Evolutionary conservation across 495 filamentous ascomycete genomes (phyloP), one percentile per base, ranked within the genome.

Genomic region (Penicillium ucsense): DNA sequence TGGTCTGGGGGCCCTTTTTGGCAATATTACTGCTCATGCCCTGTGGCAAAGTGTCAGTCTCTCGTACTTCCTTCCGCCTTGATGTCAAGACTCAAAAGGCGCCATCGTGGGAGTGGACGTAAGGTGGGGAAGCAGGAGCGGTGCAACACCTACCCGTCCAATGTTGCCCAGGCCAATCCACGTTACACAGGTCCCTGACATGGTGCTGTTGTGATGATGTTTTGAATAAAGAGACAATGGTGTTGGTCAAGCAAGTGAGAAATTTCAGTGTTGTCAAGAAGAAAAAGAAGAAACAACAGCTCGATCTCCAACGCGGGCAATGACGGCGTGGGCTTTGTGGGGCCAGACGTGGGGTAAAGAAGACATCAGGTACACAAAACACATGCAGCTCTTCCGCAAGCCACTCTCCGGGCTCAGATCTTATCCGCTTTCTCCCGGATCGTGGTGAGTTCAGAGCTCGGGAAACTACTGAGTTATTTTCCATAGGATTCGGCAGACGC

Each of bases 101-200:
- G 20, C 20, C 20, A 20, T 20, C 20, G 2, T 20, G 20, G 20
- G 20, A 20, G 20, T 20, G 20, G 20, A 20, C 20, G 20, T 20
- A 20, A 20, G 20, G 20, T 20, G 20, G 20, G 20, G 20, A 20
- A 20, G 20, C 20, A 20, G 20, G 20, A 20, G 20, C 20, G 20
- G 20, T 20, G 20, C 20, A 20, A 20, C 35, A 71, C 80, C 71
- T 72, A 89, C 88, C 49, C 85, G 74, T 50, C 89, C 89, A 78
- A 95, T 94, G 64, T 95, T 95, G 6, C 89, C 89, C 45, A 95
- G 72, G 43, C 89, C 89, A 46, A 94, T 85, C 82, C 84, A 95
- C 57, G 89, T 72, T 10, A 72, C 57, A 28, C 50, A 53, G 11
- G 28, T 32, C 52, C 45, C 53, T 11, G 55, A 45, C 57, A 63